Conservation (phyloP, 202 grass and related monocot species). For the Musa balbisiana region DNA sequence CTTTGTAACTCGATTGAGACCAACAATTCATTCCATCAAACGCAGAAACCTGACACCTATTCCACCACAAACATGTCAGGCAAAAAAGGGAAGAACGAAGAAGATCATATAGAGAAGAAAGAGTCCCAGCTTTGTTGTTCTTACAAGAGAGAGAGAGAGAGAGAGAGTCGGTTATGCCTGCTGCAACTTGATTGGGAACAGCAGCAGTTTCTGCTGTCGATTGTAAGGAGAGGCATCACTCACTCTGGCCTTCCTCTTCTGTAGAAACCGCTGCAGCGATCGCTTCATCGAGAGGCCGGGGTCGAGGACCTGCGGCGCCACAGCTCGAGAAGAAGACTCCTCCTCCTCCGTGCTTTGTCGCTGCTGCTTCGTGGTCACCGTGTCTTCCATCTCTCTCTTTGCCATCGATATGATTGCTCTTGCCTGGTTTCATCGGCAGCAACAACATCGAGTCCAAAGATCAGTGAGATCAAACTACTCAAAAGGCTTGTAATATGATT, state of each 20-base stretch:
- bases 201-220: not conserved
- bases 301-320: not conserved
- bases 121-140: too few species aligned
- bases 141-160: too few species aligned
- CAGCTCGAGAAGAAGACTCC: not conserved
- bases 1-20: too few species aligned
- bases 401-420: constrained; percentile 69
- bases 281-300: constrained; percentile 58
- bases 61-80: not conserved
- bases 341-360: constrained; percentile 5
- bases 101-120: too few species aligned
- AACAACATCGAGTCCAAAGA: not conserved
- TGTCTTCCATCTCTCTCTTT: constrained; percentile 26
- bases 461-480: not conserved
- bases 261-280: constrained; percentile 69
- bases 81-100: not conserved
- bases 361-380: not conserved
- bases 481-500: too few species aligned
- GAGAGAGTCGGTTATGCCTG: not conserved
- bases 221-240: constrained; percentile 15
- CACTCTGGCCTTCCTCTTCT: constrained; percentile 60
- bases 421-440: constrained; percentile 31
- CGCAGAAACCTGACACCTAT: not conserved
- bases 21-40: too few species aligned
- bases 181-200: not conserved